Conservation (phyloP, 2,329 filamentous ascomycete genomes). For the Reticulascus tulasneorum region DNA sequence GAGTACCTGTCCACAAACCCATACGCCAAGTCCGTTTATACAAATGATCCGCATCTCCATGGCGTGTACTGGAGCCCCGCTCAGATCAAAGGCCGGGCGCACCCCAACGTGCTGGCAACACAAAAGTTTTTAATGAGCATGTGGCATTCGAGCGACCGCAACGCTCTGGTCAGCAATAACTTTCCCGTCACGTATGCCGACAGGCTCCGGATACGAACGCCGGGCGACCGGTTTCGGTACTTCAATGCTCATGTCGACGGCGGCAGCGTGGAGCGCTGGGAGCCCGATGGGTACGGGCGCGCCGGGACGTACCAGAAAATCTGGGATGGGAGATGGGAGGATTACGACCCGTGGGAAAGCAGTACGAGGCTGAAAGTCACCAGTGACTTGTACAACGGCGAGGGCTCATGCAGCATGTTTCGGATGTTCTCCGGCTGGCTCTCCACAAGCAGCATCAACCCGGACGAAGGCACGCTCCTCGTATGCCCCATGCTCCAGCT, state of each 20-base stretch:
- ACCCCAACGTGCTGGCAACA: slow-evolving; percentile 58
- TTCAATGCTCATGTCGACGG: slow-evolving; percentile 67
- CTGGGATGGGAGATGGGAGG: slow-evolving; percentile 52
- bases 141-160: slow-evolving; percentile 57
- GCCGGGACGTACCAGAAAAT: slow-evolving; percentile 52
- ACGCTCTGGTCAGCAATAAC: slow-evolving; percentile 55
- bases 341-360: slow-evolving; percentile 53
- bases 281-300: slow-evolving; percentile 61
- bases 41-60: slow-evolving; percentile 26
- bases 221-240: slow-evolving; percentile 43
- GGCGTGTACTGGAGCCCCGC: slow-evolving; percentile 59
- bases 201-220: slow-evolving; percentile 62
- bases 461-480: slow-evolving; percentile 66
- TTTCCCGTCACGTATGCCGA: slow-evolving; percentile 67
- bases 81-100: slow-evolving; percentile 63
- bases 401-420: slow-evolving; percentile 54
- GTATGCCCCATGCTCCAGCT: slow-evolving; percentile 62
- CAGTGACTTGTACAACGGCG: slow-evolving; percentile 54
- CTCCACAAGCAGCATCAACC: slow-evolving; percentile 52
- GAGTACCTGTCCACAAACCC: slow-evolving; percentile 48
- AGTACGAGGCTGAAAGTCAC: slow-evolving; percentile 49
- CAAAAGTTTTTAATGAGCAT: slow-evolving; percentile 65
- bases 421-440: slow-evolving; percentile 57
- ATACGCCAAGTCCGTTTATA: slow-evolving; percentile 24
- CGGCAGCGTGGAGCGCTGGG: slow-evolving; percentile 69